Evolutionary conservation across 352 stramenopile genomes (phyloP).

Genomic region (Blastocystis hominis): DNA sequence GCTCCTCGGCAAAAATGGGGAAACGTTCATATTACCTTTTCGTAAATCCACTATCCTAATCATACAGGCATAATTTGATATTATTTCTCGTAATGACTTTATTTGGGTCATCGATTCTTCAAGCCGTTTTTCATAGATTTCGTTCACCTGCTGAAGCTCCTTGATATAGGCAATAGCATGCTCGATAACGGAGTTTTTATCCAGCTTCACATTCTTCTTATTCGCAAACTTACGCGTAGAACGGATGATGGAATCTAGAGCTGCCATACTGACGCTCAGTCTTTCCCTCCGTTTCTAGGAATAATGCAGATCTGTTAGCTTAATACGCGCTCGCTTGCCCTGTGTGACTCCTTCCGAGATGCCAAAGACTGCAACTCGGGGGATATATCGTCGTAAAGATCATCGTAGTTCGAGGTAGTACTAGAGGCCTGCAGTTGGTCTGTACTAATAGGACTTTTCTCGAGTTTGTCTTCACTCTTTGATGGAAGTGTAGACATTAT

Average conservation of each 20-base stretch:
- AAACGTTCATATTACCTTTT: not conserved
- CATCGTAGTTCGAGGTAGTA: not conserved
- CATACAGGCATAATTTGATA: not conserved
- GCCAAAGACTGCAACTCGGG: not conserved
- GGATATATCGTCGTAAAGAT: not conserved
- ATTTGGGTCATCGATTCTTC: constrained; percentile 36
- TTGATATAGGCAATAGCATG: constrained; percentile 49
- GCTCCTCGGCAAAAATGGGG: not conserved
- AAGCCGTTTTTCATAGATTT: constrained; percentile 22
- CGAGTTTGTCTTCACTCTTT: constrained; percentile 3
- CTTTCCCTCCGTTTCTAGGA: constrained; percentile 33
- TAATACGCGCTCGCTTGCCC: constrained; percentile 22
- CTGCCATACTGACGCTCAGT: constrained; percentile 32
- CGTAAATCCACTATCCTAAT: not conserved
- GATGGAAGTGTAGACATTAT: not conserved
- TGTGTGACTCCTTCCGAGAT: constrained; percentile 37
- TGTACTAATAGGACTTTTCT: not conserved
- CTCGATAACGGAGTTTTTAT: constrained; percentile 51
- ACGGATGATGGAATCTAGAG: not conserved
- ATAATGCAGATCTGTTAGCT: not conserved
- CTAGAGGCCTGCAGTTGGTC: not conserved
- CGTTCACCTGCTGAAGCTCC: constrained; percentile 42
- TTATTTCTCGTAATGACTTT: not conserved
- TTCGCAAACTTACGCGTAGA: constrained; percentile 26
- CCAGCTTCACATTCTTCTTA: constrained; percentile 47